Conservation (phyloP, 2,329 filamentous ascomycete species). For the Aspergillus ustus region DNA sequence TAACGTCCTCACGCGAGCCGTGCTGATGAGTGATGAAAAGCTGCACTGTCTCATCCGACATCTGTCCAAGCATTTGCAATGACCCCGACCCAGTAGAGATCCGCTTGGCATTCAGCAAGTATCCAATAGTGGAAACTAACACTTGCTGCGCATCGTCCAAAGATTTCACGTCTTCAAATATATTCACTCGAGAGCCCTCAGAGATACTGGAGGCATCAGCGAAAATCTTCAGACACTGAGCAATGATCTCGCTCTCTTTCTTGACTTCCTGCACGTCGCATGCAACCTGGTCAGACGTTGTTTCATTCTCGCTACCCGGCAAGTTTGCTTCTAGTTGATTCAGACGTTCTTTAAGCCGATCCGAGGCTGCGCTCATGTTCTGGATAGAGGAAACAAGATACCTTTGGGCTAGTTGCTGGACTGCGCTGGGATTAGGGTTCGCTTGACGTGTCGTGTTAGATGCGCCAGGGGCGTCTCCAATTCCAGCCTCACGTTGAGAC, state of each 20-base stretch:
- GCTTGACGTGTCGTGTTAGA: background rate
- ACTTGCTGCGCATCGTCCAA: slow-evolving; percentile 36
- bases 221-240: slow-evolving; percentile 17
- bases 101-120: slow-evolving; percentile 37
- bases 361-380: slow-evolving; percentile 4
- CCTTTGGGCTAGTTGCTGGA: slow-evolving; percentile 5
- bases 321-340: slow-evolving; percentile 5
- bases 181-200: slow-evolving; percentile 30
- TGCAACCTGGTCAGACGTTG: slow-evolving; percentile 14
- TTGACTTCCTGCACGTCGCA: slow-evolving; percentile 24
- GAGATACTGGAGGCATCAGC: slow-evolving; percentile 32
- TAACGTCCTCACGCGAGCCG: background rate
- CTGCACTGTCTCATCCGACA: slow-evolving; percentile 39
- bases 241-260: slow-evolving; percentile 34
- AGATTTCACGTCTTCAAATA: slow-evolving; percentile 35
- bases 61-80: slow-evolving; percentile 38
- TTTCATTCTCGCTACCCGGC: background rate
- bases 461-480: background rate
- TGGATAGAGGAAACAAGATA: slow-evolving; percentile 2
- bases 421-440: background rate
- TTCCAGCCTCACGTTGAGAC: background rate
- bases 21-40: slow-evolving; percentile 24
- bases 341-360: slow-evolving; percentile 21
- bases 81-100: slow-evolving; percentile 41
- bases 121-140: slow-evolving; percentile 38